Base-by-base conservation (phyloP, 2,329 filamentous ascomycete species). In the Aspergillus tubingensis region DNA sequence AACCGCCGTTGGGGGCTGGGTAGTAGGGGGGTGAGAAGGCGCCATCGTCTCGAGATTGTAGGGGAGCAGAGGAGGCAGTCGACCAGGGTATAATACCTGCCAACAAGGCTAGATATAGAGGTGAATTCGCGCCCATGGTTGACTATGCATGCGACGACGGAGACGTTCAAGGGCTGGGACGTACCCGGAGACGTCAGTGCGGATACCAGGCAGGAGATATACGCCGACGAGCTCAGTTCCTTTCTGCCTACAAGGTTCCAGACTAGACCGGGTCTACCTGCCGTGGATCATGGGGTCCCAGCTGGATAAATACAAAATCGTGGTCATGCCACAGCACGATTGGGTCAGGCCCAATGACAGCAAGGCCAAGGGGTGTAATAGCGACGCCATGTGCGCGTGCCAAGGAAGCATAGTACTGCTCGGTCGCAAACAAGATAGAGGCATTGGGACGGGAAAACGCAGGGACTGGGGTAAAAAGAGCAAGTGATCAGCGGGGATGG, bases 1-100 rank as follows among this genome's bases (percentile, higher is more conserved):
- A 92, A 41, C 90, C 91, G 53, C 89, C 89, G 54, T 86, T 84
- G 0, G 89, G 90, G 8, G 89, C 80, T 19, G 90, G 90, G 72
- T 92, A 92, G 72, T 89, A 91, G n/a, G 86, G 84, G 0, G 83
- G 66, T 60, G 76, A 77, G 15, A 62, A 62, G 52, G 74, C 74
- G 21, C 61, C 68, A 41, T 60, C 61, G 19, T 54, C 63, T 6
- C 53, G 41, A 17, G 25, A 3, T 3, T 23, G 17, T 10, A 30
- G 25, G 17, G 15, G 8, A 17, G 23, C n/a, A 3, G 23, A 17
- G 15, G 47, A 30, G 6, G 25, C 47, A n/a, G 11, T 8, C 10
- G 47, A 30, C 23, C 25, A 50, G 6, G 47, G 15, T 15, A 32
- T 32, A n/a, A 50, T 19, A 8, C 47, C 19, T 13, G 41, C 27